Evolutionary conservation across 2,329 filamentous ascomycete genomes (phyloP), one percentile per base, ranked within the genome.

Genomic region (Dothiorella sarmentorum): DNA sequence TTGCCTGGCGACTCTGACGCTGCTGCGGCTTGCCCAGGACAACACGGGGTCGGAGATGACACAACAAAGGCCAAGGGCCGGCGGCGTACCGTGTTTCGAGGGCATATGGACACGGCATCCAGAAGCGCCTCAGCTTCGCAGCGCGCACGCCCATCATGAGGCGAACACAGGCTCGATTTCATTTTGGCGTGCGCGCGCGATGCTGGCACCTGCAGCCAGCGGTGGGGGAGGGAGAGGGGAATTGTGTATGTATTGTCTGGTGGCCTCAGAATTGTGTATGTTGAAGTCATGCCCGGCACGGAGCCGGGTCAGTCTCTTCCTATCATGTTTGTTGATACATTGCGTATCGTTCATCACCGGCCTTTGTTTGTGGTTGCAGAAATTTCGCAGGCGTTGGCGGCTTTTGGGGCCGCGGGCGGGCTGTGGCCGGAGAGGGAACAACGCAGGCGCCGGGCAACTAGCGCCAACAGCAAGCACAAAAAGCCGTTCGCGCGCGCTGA

Each of bases 281-380:
- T 62, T 72, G 66, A 71, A 67, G 70, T 72, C 70, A 72, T 64
- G 67, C 68, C 62, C 66, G 61, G 64, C 66, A 52, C 18, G 22
- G 24, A 27, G 66, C 67, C 64, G 62, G 63, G 67, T 73, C 70
- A 72, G 68, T 69, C 71, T 73, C 71, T 73, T 73, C 71, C 71
- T 73, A 73, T 73, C 68, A 71, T 68, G 62, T 64, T 62, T 64
- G 60, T 61, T 62, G 52, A 58, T 55, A 58, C 56, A 67, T 17
- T 27, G 33, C 45, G 59, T 56, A 61, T 57, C 59, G 59, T 64
- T 73, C 71, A 72, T 73, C 71, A 66, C 62, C 47, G 71, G 71
- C 71, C 70, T 71, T 72, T 66, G 64, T 60, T n/a, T n/a, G n/a
- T n/a, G n/a, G n/a, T n/a, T 53, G 64, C 58, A 60, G 56, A 62